Base-by-base conservation (phyloP, 2,329 filamentous ascomycete species). In the Huntiella bhutanensis region DNA sequence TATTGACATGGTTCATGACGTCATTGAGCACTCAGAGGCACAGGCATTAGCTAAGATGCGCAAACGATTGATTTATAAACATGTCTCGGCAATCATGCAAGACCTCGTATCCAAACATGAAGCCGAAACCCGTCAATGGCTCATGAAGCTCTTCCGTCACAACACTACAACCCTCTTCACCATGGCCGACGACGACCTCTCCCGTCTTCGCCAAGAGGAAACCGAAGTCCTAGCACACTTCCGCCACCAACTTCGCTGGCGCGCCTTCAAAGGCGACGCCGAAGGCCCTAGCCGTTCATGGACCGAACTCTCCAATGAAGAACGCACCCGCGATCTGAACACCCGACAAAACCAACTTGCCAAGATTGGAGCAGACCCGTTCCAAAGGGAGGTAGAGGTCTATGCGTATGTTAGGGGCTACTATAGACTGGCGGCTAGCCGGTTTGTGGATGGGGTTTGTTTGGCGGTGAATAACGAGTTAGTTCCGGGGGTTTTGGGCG, bases 341-440 rank as follows among this genome's bases (percentile, higher is more conserved):
- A 57, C 59, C 22, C 62, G 69, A 5, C 58, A 60, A 16, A 52
- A 56, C 5, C 65, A 74, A 19, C 51, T 64, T 5, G 53, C 57
- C 10, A 69, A 67, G 19, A 61, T 83, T 8, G 68, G 68, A 0
- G 57, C 62, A 0, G 80, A 85, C 53, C 63, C 66, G 0, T 84
- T 74, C 52, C 56, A 64, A 1, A 59, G 62, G 0, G 80, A 84
- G 55, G 58, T 86, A 1, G 64, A 69, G 6, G 71, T 80, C 0
- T 70, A 80, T 0, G 67, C 75, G 0, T 74, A 75, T 3, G 68
- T 82, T 39, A 65, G 77, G 0, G 78, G 71, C 0, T 86, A 85
- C 57, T 86, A 86, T 55, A 66, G 73, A 41, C 70, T 79, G 4
- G 79, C 81, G 0, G 70, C 74, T 0, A 61, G 67, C 33, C 70